Conservation (phyloP, 495 filamentous ascomycete genomes). For the Antarctomyces pellizariae region DNA sequence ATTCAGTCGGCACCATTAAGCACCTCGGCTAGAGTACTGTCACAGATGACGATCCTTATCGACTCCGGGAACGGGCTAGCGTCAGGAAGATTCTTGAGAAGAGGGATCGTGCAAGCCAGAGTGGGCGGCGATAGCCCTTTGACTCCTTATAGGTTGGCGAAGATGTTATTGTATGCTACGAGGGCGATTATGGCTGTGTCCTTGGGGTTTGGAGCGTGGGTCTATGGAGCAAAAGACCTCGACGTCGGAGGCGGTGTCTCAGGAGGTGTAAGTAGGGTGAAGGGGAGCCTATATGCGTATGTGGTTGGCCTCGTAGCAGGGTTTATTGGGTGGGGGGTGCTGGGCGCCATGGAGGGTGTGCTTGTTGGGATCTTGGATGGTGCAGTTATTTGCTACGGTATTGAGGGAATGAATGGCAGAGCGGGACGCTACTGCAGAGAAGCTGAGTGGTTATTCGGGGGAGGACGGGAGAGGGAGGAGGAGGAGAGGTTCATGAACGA, state of each 20-base stretch:
- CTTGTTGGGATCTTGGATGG: constrained; percentile 84
- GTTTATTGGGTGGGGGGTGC: constrained; percentile 81
- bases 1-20: constrained; percentile 74
- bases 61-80: constrained; percentile 20
- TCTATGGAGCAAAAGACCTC: constrained; percentile 63
- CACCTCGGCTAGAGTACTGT: constrained; percentile 49
- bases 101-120: too few relatives aligned
- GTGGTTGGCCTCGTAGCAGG: constrained; percentile 78
- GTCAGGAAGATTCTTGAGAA: too few relatives aligned
- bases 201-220: constrained; percentile 90
- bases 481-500: too few relatives aligned
- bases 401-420: constrained; percentile 43
- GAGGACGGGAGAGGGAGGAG: constrained; percentile 11
- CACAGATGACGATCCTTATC: constrained; percentile 51
- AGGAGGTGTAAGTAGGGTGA: too few relatives aligned
- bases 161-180: constrained; percentile 74
- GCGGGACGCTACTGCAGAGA: constrained; percentile 70
- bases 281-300: constrained; percentile 86
- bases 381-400: constrained; percentile 79
- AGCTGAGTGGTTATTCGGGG: constrained; percentile 61
- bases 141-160: constrained; percentile 65
- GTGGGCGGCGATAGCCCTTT: constrained; percentile 21
- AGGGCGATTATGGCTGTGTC: constrained; percentile 72
- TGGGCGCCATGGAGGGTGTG: constrained; percentile 90
- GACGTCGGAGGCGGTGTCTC: constrained; percentile 24